Percentiles rank a stretch among this genome's conserved stretches.
These are phyloP conservation scores for Rhododendron vialii DNA, from an alignment of 148 eudicot genomes.

Conservation along the genomic window DNA sequence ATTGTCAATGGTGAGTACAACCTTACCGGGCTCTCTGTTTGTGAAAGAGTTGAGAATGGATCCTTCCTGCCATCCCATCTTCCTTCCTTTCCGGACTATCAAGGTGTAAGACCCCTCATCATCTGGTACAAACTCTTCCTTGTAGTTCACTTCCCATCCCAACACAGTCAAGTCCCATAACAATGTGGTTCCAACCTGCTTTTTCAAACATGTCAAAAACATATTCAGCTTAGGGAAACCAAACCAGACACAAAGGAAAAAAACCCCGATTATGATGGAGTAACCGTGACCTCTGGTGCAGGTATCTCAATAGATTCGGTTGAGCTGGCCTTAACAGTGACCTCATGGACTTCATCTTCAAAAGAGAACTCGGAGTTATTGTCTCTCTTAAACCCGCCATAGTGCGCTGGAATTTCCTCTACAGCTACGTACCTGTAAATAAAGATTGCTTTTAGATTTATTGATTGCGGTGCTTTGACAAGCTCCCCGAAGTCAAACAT, in stretches of 20 bases:
- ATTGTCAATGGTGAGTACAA: conserved; percentile 52
- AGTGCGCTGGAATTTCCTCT: conserved; percentile 44
- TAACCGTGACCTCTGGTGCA: conserved; percentile 35
- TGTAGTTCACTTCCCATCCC: conserved; percentile 69
- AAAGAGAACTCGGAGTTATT: conserved; percentile 38
- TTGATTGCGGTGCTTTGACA: background rate
- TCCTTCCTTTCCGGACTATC: conserved; percentile 45
- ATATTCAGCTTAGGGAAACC: background rate
- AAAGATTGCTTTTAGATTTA: background rate
- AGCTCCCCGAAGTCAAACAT: background rate
- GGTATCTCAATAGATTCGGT: conserved; percentile 45
- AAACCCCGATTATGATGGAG: background rate
- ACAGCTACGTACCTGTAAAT: conserved; percentile 40
- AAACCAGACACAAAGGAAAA: background rate
- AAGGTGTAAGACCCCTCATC: conserved; percentile 55
- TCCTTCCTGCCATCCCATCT: conserved; percentile 29
- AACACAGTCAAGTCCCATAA: conserved; percentile 48
- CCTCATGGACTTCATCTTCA: conserved; percentile 35
- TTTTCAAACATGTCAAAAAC: background rate
- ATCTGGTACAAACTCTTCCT: conserved; percentile 59
- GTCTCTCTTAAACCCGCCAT: conserved; percentile 62
- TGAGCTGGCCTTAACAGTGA: conserved; percentile 41
- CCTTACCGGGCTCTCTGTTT: conserved; percentile 52
- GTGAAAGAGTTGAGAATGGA: conserved; percentile 47
- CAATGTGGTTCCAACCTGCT: conserved; percentile 38